These are phyloP conservation scores for Bassia scoparia DNA, from an alignment of 148 eudicot species.

Conservation along the genomic window DNA sequence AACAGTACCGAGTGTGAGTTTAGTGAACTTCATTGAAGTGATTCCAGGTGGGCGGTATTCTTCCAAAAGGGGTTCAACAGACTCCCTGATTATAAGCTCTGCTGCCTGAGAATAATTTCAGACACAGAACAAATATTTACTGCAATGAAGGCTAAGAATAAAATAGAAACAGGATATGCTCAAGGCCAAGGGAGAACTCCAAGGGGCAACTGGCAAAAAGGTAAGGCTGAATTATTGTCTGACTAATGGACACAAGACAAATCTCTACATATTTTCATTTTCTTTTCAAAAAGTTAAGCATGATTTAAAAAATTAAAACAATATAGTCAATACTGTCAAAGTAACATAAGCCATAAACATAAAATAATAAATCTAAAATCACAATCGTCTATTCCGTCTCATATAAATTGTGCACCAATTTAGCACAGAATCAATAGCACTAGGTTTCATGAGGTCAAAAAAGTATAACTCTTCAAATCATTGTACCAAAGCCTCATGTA, in stretches of 20 bases:
- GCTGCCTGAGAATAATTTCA: conserved; percentile 59
- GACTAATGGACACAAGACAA: too few species aligned
- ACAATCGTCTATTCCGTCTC: neutral
- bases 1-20: conserved; percentile 91
- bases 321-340: neutral
- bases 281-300: neutral
- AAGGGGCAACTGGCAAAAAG: neutral
- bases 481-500: neutral
- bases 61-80: conserved; percentile 96
- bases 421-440: neutral
- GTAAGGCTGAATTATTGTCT: neutral
- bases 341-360: neutral
- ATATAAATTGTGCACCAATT: neutral
- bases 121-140: neutral
- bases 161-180: neutral
- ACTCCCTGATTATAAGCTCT: conserved; percentile 68
- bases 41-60: conserved; percentile 91
- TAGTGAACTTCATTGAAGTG: conserved; percentile 82
- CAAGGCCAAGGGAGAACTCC: neutral
- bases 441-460: neutral
- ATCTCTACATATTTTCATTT: neutral
- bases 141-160: neutral
- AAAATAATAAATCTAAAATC: neutral
- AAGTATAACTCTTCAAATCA: neutral
- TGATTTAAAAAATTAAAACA: neutral